These are phyloP conservation scores for Melocanna baccifera DNA, from an alignment of 176 grass and related monocot genomes.

Conservation along the genomic window DNA sequence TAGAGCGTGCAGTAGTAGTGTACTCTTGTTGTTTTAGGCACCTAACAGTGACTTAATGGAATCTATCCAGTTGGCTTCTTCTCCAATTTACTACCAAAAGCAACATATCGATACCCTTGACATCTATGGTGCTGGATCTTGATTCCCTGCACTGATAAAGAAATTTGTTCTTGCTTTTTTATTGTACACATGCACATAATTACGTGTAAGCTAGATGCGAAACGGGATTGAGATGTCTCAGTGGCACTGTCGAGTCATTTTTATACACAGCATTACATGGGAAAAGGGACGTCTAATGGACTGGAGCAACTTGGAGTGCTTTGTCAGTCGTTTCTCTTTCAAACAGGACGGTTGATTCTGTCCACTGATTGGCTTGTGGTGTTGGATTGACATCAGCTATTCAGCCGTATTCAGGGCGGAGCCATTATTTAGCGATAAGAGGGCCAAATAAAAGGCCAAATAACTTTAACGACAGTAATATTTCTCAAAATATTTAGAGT, in stretches of 20 bases:
- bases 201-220: background rate
- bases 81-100: background rate
- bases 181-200: background rate
- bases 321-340: slow-evolving; percentile 6
- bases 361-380: slow-evolving; percentile 24
- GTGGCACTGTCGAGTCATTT: slow-evolving; percentile 14
- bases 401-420: background rate
- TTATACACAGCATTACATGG: background rate
- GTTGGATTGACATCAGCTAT: background rate
- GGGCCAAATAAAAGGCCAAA: too few relatives aligned
- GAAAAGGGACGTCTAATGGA: background rate
- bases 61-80: background rate
- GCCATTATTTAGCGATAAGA: too few relatives aligned
- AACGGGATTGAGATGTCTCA: background rate
- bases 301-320: background rate
- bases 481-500: too few relatives aligned
- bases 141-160: background rate
- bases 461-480: too few relatives aligned
- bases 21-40: background rate
- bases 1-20: too few relatives aligned
- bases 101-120: background rate
- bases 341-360: background rate
- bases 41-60: slow-evolving; percentile 5
- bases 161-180: slow-evolving; percentile 5
- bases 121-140: background rate